A percentile compares a stretch with the other conserved stretches of the same genome.
Conservation (phyloP, 1,139 yeast species). For the Kurtzmaniella quercitrusa region DNA sequence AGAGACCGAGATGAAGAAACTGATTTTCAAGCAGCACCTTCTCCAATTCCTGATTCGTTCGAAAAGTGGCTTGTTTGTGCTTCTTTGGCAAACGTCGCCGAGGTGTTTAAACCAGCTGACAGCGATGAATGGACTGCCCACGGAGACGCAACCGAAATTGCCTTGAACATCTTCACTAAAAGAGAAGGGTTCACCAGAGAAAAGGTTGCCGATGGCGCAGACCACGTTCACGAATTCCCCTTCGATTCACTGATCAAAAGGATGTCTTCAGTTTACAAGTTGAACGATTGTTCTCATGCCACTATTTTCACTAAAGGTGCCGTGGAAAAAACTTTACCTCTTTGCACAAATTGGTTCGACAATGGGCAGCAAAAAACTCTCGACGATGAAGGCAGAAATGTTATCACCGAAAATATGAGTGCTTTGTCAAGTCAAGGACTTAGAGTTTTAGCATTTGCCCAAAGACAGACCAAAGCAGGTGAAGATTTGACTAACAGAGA, state of each 20-base stretch:
- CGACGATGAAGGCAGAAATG: slow-evolving; percentile 34
- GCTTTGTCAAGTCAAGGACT: slow-evolving; percentile 65
- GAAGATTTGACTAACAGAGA: slow-evolving; percentile 37
- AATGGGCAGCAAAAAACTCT: slow-evolving; percentile 22
- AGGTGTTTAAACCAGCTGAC: slow-evolving; percentile 35
- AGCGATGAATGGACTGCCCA: slow-evolving; percentile 61
- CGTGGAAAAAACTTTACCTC: slow-evolving; percentile 62
- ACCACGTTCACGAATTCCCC: slow-evolving; percentile 64
- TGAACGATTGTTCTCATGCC: slow-evolving; percentile 22
- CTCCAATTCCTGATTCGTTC: slow-evolving; percentile 25
- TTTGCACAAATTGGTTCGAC: slow-evolving; percentile 53
- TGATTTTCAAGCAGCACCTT: slow-evolving; percentile 22
- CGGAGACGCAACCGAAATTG: slow-evolving; percentile 85
- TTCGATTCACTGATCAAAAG: slow-evolving; percentile 76
- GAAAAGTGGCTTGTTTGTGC: slow-evolving; percentile 54
- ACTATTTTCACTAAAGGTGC: slow-evolving; percentile 70
- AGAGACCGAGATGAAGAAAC: slow-evolving; percentile 37
- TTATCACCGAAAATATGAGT: slow-evolving; percentile 56
- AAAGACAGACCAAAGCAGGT: slow-evolving; percentile 21
- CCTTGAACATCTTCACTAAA: slow-evolving; percentile 68
- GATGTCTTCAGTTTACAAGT: slow-evolving; percentile 60
- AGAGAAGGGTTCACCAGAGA: slow-evolving; percentile 51
- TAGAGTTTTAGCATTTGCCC: slow-evolving; percentile 71
- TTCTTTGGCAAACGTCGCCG: slow-evolving; percentile 70
- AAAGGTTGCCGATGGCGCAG: slow-evolving; percentile 28